Percentiles rank a stretch among this genome's conserved stretches.
phyloP scores from a whole-genome alignment of 139 green algal species.

The Coelastrella sp. region DNA sequence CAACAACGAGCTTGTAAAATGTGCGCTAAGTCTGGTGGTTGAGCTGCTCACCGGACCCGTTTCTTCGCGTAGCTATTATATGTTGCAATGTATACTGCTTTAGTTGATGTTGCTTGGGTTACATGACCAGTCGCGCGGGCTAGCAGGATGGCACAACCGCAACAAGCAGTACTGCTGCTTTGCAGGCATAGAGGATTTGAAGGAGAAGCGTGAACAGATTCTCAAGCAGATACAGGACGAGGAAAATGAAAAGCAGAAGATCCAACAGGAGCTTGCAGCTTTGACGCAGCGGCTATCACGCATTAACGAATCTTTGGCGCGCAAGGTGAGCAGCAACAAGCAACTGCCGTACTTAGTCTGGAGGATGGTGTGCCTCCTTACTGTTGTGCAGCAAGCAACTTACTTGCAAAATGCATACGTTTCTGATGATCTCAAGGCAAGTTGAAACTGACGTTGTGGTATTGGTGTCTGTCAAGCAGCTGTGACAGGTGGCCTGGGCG shows the following conservation, averaged over 20 bases:
- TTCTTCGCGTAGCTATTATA: not conserved
- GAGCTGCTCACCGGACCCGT: not conserved
- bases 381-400: too few relatives aligned
- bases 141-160: not conserved
- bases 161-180: not conserved
- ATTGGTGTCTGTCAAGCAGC: too few relatives aligned
- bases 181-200: constrained; percentile 83
- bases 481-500: too few relatives aligned
- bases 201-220: constrained; percentile 75
- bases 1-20: constrained; percentile 69
- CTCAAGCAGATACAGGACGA: constrained; percentile 72
- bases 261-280: constrained; percentile 34
- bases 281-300: constrained; percentile 41
- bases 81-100: not conserved
- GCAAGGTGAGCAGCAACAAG: constrained; percentile 39
- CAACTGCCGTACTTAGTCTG: too few relatives aligned
- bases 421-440: too few relatives aligned
- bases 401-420: too few relatives aligned
- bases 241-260: constrained; percentile 69
- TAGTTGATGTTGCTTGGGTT: not conserved
- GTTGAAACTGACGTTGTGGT: not conserved
- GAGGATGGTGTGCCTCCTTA: too few relatives aligned
- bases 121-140: not conserved
- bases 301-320: constrained; percentile 44
- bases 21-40: not conserved